Evolutionary conservation across 2,329 filamentous ascomycete species (phyloP), one percentile per base, ranked within the genome.

Genomic region (Alternaria sp.): DNA sequence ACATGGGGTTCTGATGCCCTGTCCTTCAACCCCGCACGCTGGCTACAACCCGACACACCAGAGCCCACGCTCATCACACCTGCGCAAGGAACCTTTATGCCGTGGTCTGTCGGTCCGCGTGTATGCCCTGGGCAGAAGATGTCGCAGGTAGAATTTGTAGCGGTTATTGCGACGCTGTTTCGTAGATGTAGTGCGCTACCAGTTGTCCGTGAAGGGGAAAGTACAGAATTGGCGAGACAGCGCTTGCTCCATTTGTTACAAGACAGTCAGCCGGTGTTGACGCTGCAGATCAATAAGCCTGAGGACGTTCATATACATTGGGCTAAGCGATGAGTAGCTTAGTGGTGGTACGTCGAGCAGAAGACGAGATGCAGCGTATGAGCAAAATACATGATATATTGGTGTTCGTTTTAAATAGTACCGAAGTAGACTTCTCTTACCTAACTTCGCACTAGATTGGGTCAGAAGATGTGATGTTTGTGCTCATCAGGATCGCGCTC

Each of bases 141-240:
- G 67, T 72, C 74, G 8, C 77, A 80, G 56, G 75, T 78, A 3
- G 78, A 80, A 47, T 78, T 79, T 54, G 75, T 79, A 12, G 72
- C 75, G 23, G 72, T 78, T 5, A 59, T 79, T 9, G 63, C 68
- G 11, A 60, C 62, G 4, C 51, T 76, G 54, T 56, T 56, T 28
- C 49, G 59, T 11, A 51, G 50, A 15, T 66, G 68, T 32, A 61
- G 52, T 19, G 53, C 54, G 4, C 59, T 63, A 28, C 61, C 62
- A 3, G 54, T 56, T 51, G 15, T 50, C 3, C 44, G 53, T 7
- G 58, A 52, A 5, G 59, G 54, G 3, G 63, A 70, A 36, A 59
- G 51, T 11, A 23, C 45, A 5, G 54, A 58, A 6, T 30, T 45
- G 21, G 67, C 58, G 11, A 63, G 36, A 21, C 28, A 45, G 21